Base-by-base conservation (phyloP, 2,329 filamentous ascomycete species). In the Arthrobotrys iridis region DNA sequence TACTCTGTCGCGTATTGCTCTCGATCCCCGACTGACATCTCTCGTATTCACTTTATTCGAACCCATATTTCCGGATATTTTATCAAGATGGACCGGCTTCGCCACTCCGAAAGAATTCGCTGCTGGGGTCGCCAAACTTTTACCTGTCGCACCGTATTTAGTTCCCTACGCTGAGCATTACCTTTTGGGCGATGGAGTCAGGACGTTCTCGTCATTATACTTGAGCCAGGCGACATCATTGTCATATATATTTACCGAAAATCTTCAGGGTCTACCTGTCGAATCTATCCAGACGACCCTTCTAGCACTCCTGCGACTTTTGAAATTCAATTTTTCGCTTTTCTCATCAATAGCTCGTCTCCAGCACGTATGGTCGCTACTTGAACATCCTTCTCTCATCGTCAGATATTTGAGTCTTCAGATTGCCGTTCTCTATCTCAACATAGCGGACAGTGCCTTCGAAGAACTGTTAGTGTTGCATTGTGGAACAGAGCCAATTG, bases 81-180 rank as follows among this genome's bases (percentile, higher is more conserved):
- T 77, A 4, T 75, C 73, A 15, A 68, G 79, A 77, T 79, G 79
- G 79, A 70, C 80, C 80, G 72, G 81, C n/a, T 75, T 79, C 43
- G 77, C 77, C n/a, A 60, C 57, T 8, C 43, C 65, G 2, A 82
- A 81, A 79, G 82, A 79, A 65, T 82, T 90, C 60, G 86, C 94
- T 77, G 86, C 89, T 66, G 90, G 91, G 30, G 91, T 97, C 83
- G 90, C 91, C 75, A 87, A 91, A 80, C 86, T 97, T 77, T 82
- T 97, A 79, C 92, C 93, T 15, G 90, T 95, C 84, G 91, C 91
- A 78, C 91, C 93, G 58, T 88, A 94, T 80, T 85, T 98, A 45
- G 88, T 90, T 62, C 87, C 89, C 73, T 92, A 93, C 81, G 86
- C 92, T 76, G 87, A 89, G 82, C 84, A 85, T 79, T 81, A 82